phyloP scores from a whole-genome alignment of 371 early-diverging fungal species.

The Saksenaea oblongispora region DNA sequence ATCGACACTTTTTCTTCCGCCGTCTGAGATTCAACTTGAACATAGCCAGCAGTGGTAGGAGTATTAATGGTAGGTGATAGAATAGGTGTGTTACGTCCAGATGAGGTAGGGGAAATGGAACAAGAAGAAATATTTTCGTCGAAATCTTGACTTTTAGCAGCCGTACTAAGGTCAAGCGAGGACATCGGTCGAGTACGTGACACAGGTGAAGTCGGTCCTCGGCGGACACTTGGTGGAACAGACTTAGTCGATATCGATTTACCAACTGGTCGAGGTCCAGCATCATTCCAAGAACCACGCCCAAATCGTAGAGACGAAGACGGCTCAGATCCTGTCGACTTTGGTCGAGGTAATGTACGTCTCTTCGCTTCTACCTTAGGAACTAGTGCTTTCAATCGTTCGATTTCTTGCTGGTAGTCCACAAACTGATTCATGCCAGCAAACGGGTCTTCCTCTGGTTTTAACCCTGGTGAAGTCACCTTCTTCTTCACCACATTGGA shows the following conservation, averaged over 20 bases:
- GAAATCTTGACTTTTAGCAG: neutral
- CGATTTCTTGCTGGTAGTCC: constrained; percentile 48
- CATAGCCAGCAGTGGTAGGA: neutral
- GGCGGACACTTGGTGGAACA: constrained; percentile 2
- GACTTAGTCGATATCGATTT: constrained; percentile 10
- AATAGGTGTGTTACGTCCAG: neutral
- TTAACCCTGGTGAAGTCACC: constrained; percentile 11
- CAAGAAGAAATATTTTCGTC: neutral
- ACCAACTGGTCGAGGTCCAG: constrained; percentile 4
- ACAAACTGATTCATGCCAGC: constrained; percentile 50
- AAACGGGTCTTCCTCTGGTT: constrained; percentile 37
- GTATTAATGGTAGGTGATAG: neutral
- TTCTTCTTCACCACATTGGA: constrained; percentile 13
- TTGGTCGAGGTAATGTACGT: constrained; percentile 12
- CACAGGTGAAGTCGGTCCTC: constrained; percentile 4
- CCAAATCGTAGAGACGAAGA: neutral
- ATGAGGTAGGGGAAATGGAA: neutral
- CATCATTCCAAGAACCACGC: constrained; percentile 13
- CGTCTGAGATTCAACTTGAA: neutral
- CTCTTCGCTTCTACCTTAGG: constrained; percentile 36
- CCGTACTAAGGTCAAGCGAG: neutral
- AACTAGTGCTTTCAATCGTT: constrained; percentile 47
- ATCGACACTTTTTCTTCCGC: neutral
- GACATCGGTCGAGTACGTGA: constrained; percentile 3
- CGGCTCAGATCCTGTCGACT: constrained; percentile 12